Conservation (phyloP, 495 filamentous ascomycete species). For the Penicillium angulare region DNA sequence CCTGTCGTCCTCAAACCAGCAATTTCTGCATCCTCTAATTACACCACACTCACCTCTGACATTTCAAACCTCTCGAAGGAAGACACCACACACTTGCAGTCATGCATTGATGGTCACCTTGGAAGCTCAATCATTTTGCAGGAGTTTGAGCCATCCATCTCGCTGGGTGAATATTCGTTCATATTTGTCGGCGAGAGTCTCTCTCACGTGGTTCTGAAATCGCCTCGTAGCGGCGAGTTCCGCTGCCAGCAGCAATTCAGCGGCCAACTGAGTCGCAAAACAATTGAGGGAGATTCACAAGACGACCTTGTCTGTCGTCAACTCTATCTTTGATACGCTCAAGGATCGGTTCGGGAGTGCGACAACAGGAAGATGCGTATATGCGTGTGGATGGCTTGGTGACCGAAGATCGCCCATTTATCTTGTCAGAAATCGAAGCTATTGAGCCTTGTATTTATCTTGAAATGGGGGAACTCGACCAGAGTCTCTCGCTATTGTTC, state of each 20-base stretch:
- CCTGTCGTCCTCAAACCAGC: constrained; percentile 1
- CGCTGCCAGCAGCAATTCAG: constrained; percentile 1
- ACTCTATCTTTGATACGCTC: constrained; percentile 4
- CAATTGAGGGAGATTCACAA: background rate
- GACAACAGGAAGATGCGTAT: constrained; percentile 1
- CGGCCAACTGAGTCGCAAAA: background rate
- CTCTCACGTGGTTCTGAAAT: background rate
- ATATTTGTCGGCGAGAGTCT: background rate
- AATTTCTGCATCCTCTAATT: background rate
- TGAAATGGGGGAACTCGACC: background rate
- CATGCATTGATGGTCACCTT: background rate
- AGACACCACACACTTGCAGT: background rate
- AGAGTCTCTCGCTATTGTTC: background rate
- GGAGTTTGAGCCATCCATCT: constrained; percentile 1
- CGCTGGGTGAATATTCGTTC: constrained; percentile 2
- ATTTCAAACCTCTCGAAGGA: background rate
- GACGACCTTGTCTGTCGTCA: background rate
- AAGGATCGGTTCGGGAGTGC: background rate
- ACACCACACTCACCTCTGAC: background rate
- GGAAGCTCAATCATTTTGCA: background rate
- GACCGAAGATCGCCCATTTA: constrained; percentile 3
- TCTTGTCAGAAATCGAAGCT: constrained; percentile 4
- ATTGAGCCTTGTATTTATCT: constrained; percentile 5
- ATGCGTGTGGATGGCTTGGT: constrained; percentile 5
- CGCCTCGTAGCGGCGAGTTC: constrained; percentile 1